These are phyloP conservation scores for Blastocystis sp. DNA, from an alignment of 352 stramenopile genomes.

Conservation along the genomic window DNA sequence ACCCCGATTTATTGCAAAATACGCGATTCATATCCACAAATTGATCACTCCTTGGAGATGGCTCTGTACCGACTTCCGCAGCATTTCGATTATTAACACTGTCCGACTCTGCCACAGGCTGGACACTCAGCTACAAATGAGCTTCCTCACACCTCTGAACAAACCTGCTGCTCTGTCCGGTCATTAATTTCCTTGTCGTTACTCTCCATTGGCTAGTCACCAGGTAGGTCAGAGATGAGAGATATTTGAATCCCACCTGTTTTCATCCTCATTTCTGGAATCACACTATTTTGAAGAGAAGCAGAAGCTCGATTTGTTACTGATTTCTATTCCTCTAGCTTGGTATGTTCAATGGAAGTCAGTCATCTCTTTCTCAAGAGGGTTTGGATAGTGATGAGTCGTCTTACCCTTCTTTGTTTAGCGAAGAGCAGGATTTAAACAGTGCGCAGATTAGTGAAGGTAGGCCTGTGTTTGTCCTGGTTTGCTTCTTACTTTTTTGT, in stretches of 20 bases:
- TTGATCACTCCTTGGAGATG: background rate
- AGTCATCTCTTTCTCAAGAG: background rate
- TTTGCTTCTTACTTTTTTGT: background rate
- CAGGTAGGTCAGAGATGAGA: background rate
- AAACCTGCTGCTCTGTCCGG: background rate
- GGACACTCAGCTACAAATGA: background rate
- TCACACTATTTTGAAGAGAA: background rate
- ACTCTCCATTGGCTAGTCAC: background rate
- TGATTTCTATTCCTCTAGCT: background rate
- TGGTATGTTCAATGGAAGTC: background rate
- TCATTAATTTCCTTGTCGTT: background rate
- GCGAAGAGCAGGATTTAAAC: background rate
- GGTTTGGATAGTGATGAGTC: background rate
- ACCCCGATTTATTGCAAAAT: background rate
- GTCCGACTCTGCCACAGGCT: background rate
- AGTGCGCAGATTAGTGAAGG: background rate
- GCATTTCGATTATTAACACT: background rate
- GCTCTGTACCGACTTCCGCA: background rate
- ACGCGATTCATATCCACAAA: background rate
- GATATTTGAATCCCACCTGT: background rate
- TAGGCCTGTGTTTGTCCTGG: background rate
- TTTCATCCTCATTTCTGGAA: background rate
- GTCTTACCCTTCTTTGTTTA: background rate
- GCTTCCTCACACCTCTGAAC: background rate
- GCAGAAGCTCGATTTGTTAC: background rate